Base-by-base conservation (phyloP, 768 basidiomycete genomes). In the Peribolospora kevripleyi region DNA sequence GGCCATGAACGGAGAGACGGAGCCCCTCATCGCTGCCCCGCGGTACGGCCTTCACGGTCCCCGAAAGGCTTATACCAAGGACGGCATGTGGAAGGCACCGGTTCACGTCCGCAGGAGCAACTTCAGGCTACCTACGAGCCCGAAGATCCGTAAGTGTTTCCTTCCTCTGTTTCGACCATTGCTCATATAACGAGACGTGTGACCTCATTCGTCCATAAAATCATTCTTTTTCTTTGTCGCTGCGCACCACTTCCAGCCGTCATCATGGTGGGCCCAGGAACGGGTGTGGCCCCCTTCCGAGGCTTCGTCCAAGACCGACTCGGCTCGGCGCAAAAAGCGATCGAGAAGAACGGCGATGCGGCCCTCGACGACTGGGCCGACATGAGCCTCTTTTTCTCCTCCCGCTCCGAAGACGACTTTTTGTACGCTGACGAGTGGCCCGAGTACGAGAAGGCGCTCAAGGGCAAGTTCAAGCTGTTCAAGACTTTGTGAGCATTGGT, bases 231-330 rank as follows among this genome's bases (percentile, higher is more conserved):
- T 25, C 25, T 25, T 25, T 25, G 25, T 25, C 25, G 25, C 25
- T 25, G 1, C 25, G 25, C 25, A 25, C 25, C 25, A 25, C 25
- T 25, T 25, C 25, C 25, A 25, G 25, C 93, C 2, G 82, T 98
- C 52, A 85, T 98, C 69, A 97, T 98, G 93, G 78, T 98, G 66
- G 93, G 93, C 46, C 93, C 93, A 58, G 93, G 93, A 53, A 98
- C 90, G 87, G 93, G 93, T 72, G 88, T 98, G 55, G 93, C 93
- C 49, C 93, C 93, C 7, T 98, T 98, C 84, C 84, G 93, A 58
- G 93, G 91, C 2, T 98, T 98, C 68, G 76, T 97, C 7, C 93
- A 98, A 70, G 93, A 98, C 67, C 85, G 93, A 61, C 81, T 98
- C 47, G 88, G 88, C 7, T 79, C 97, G 41, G 93, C 90, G 9